phyloP scores from a whole-genome alignment of 139 green algal species.

The Zygnema cylindricum region DNA sequence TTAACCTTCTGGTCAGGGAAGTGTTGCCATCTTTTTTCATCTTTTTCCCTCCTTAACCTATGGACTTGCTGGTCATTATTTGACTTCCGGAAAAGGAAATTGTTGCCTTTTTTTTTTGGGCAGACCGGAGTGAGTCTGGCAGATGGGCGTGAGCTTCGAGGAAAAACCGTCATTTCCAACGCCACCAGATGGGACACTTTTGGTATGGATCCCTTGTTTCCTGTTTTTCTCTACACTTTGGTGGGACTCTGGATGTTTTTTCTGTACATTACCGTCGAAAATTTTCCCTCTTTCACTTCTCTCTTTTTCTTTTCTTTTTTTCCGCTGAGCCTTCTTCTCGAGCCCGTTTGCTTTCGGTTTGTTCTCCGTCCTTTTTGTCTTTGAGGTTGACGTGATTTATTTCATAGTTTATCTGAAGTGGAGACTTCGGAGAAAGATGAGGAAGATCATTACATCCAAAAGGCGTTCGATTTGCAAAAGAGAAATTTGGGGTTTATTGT shows the following conservation, averaged over 20 bases:
- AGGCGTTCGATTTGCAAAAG: no score
- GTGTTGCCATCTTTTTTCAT: no score
- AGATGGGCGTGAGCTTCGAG: slow-evolving; percentile 75
- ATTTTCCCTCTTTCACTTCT: not conserved
- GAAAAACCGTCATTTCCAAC: slow-evolving; percentile 87
- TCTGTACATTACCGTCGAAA: not conserved
- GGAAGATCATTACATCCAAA: no score
- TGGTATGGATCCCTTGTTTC: slow-evolving; percentile 48
- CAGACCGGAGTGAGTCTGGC: slow-evolving; percentile 78
- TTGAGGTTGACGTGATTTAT: not conserved
- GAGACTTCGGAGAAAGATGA: no score
- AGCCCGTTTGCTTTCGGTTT: not conserved
- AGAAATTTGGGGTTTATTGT: no score
- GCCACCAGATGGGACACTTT: slow-evolving; percentile 98
- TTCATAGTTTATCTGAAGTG: no score
- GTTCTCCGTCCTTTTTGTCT: slow-evolving; percentile 1
- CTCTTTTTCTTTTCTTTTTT: no score
- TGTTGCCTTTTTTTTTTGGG: no score
- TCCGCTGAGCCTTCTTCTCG: not conserved
- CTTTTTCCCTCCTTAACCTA: no score
- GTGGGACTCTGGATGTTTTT: not conserved
- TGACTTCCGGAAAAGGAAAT: no score
- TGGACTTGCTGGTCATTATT: no score
- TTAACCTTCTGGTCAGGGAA: no score
- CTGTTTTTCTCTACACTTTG: not conserved